phyloP scores from a whole-genome alignment of 2,329 filamentous ascomycete species.

The Magnaporthiopsis poae region DNA sequence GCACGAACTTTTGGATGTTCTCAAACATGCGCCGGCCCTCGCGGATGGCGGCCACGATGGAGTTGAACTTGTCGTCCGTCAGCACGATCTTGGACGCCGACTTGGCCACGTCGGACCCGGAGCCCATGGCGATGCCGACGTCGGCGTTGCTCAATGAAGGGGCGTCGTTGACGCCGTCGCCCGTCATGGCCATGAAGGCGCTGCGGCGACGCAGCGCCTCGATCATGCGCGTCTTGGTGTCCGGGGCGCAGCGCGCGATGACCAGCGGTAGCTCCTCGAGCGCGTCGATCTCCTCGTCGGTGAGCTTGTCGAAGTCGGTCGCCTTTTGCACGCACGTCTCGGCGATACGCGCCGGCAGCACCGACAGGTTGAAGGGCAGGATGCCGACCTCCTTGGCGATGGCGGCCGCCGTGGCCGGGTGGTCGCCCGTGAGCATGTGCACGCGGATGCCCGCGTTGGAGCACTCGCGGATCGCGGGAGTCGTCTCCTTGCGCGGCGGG shows the following conservation, averaged over 20 bases:
- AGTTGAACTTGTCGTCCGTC: constrained; percentile 81
- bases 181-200: constrained; percentile 76
- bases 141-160: constrained; percentile 72
- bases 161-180: constrained; percentile 79
- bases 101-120: constrained; percentile 77
- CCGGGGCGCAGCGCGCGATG: constrained; percentile 72
- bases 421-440: constrained; percentile 78
- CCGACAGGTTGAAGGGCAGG: constrained; percentile 52
- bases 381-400: constrained; percentile 74
- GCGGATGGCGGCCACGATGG: constrained; percentile 71
- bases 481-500: constrained; percentile 72
- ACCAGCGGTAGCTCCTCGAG: constrained; percentile 69
- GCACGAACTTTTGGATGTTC: constrained; percentile 80
- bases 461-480: constrained; percentile 59
- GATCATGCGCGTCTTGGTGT: constrained; percentile 86
- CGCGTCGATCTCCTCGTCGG: constrained; percentile 64
- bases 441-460: constrained; percentile 66
- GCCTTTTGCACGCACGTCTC: constrained; percentile 64
- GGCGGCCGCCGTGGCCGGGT: constrained; percentile 66
- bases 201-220: constrained; percentile 71
- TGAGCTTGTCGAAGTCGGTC: constrained; percentile 67
- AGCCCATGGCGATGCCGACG: constrained; percentile 85
- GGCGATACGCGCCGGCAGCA: constrained; percentile 53
- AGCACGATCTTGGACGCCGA: constrained; percentile 73
- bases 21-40: constrained; percentile 79